A percentile compares a stretch with the other conserved stretches of the same genome.
These are phyloP conservation scores for Paramecium pentaurelia DNA, from an alignment of 73 alveolate genomes.

Conservation along the genomic window DNA sequence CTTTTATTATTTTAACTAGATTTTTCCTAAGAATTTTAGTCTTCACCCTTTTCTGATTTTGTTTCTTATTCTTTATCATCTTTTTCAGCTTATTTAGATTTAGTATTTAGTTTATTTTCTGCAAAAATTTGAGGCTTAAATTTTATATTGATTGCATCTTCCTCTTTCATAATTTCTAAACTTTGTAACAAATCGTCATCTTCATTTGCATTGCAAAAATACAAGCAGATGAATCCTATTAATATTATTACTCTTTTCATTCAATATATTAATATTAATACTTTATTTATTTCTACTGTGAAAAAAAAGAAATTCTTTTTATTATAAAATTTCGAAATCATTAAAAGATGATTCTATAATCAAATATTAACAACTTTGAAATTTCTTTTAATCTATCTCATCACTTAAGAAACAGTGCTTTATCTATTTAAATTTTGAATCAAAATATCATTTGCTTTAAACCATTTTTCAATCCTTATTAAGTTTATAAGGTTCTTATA, in stretches of 20 bases:
- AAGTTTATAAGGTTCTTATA: no score
- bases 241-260: not conserved
- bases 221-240: not conserved
- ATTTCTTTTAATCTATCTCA: no score
- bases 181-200: not conserved
- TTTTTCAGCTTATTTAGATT: not conserved
- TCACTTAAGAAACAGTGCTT: no score
- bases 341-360: not conserved
- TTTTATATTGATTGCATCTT: not conserved
- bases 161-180: not conserved
- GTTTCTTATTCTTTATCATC: not conserved
- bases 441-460: no score
- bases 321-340: not conserved
- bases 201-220: not conserved
- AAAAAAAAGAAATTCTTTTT: not conserved
- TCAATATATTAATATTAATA: not conserved
- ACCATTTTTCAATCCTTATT: no score
- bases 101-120: not conserved
- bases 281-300: not conserved
- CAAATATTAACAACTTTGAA: no score
- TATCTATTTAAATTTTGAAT: no score
- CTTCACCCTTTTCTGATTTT: not conserved
- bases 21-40: not conserved
- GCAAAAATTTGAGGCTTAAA: not conserved
- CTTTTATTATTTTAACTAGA: not conserved